Conservation (phyloP, 148 eudicot genomes). For the Rhododendron simsii region DNA sequence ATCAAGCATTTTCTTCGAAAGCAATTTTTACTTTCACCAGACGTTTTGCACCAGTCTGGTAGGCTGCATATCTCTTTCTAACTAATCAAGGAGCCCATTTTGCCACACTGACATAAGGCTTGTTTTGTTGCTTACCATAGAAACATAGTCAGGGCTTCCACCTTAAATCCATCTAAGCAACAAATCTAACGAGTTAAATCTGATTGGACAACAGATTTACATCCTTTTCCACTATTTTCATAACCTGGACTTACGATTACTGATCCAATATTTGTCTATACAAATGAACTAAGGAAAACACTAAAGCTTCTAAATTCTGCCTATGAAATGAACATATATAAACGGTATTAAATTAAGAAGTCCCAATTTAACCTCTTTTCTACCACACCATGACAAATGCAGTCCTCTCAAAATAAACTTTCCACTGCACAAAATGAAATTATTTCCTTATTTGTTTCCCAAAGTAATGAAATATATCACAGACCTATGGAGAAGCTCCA, state of each 20-base stretch:
- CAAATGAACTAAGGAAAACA: neutral
- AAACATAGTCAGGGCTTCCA: neutral
- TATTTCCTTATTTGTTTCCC: neutral
- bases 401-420: neutral
- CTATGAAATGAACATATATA: neutral
- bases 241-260: neutral
- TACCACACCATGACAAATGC: neutral
- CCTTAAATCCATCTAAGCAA: neutral
- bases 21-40: neutral
- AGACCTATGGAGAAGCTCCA: neutral
- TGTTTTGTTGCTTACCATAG: neutral
- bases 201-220: neutral
- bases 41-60: neutral
- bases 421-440: neutral
- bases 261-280: neutral
- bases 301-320: neutral
- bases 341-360: neutral
- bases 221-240: neutral
- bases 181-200: neutral
- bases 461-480: neutral
- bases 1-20: neutral
- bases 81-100: neutral
- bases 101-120: neutral
- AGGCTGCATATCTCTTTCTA: neutral
- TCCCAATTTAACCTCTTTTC: neutral